Conservation (phyloP, 169 alveolate genomes). For the Eimeria nieschulzi region DNA sequence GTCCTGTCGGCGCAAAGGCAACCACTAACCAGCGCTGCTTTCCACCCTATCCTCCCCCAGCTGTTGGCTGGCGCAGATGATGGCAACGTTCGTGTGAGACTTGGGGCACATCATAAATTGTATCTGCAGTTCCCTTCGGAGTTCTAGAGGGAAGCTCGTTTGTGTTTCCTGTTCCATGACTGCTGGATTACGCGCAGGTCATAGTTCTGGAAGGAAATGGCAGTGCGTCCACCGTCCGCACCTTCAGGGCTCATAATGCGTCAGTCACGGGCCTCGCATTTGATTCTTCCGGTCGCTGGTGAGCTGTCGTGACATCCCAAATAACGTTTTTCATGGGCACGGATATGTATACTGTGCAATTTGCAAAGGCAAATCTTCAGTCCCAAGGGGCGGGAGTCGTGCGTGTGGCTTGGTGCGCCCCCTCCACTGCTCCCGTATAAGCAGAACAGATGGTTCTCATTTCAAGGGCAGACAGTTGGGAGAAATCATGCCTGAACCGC, state of each 20-base stretch:
- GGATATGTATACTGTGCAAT: no score
- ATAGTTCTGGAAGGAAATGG: conserved; percentile 7
- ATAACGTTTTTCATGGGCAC: no score
- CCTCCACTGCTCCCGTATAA: no score
- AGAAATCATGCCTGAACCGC: no score
- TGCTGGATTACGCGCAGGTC: conserved; percentile 15
- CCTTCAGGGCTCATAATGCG: conserved; percentile 50
- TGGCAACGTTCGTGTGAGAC: conserved; percentile 58
- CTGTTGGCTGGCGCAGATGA: conserved; percentile 62
- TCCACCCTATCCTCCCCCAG: conserved; percentile 63
- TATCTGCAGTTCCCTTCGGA: background rate
- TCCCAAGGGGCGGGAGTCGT: no score
- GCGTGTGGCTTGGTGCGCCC: no score
- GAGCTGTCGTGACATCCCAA: background rate
- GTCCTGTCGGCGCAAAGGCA: conserved; percentile 38
- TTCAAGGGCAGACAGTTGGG: no score
- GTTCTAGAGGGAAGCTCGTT: background rate
- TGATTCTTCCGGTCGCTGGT: conserved; percentile 68
- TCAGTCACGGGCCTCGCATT: conserved; percentile 51
- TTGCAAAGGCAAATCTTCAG: no score
- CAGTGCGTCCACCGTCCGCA: conserved; percentile 1
- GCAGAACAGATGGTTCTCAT: no score
- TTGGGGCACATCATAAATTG: background rate
- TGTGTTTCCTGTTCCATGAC: background rate
- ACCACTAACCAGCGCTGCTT: conserved; percentile 27